phyloP scores from a whole-genome alignment of 306 rosid genomes.

The Trifolium subterraneum region DNA sequence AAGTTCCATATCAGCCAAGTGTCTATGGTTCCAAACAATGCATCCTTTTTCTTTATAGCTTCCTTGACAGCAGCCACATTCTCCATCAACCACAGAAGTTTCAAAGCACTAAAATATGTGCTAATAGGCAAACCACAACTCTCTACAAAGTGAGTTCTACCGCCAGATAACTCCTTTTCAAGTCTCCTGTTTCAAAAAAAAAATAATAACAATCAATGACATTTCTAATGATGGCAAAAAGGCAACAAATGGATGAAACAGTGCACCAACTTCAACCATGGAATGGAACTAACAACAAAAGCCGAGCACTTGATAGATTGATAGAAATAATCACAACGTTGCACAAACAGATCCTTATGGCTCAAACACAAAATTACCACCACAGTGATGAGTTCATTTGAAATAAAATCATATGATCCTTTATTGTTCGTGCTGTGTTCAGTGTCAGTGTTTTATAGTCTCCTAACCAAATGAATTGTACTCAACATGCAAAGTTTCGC shows the following conservation, averaged over 20 bases:
- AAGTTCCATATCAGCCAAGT: constrained; percentile 93
- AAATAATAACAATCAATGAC: background rate
- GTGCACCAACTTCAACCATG: constrained; percentile 17
- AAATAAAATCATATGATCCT: constrained; percentile 16
- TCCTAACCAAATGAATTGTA: background rate
- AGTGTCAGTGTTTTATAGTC: too few relatives aligned
- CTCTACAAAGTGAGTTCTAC: constrained; percentile 74
- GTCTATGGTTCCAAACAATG: constrained; percentile 87
- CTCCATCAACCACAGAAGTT: constrained; percentile 85
- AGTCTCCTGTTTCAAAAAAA: constrained; percentile 58
- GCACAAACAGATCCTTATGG: constrained; percentile 17
- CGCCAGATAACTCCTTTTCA: constrained; percentile 81
- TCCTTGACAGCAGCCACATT: constrained; percentile 68
- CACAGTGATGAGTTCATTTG: background rate
- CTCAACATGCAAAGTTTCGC: background rate
- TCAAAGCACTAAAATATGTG: constrained; percentile 85
- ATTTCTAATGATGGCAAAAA: background rate
- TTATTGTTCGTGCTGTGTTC: too few relatives aligned
- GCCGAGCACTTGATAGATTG: background rate
- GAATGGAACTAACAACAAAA: constrained; percentile 11
- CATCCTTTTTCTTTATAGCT: constrained; percentile 70
- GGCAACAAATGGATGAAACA: constrained; percentile 7
- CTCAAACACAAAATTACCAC: constrained; percentile 5
- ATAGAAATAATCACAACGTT: constrained; percentile 3
- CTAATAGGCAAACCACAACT: constrained; percentile 87